Conservation (phyloP, 768 basidiomycete genomes). For the Boletus rufocinnamomeus region DNA sequence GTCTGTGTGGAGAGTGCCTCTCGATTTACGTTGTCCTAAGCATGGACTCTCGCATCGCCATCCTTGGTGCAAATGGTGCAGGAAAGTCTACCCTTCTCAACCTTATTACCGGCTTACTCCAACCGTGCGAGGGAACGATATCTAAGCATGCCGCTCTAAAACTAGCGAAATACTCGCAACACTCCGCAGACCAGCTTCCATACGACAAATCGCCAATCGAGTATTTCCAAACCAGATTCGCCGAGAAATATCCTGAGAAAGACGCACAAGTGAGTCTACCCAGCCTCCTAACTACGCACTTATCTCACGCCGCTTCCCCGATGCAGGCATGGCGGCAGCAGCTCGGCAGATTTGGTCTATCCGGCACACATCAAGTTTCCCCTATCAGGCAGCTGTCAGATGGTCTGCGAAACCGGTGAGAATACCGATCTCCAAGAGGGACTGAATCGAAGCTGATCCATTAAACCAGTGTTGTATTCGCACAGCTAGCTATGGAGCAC, state of each 20-base stretch:
- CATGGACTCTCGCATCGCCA: constrained; percentile 94
- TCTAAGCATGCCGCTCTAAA: constrained; percentile 90
- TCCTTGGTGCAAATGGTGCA: constrained; percentile 94
- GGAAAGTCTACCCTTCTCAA: constrained; percentile 93
- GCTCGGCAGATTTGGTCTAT: constrained; percentile 93
- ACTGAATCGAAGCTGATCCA: constrained; percentile 16
- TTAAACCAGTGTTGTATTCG: constrained; percentile 80
- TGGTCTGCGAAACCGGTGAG: constrained; percentile 90
- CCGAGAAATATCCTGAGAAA: constrained; percentile 89
- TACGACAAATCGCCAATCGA: constrained; percentile 91
- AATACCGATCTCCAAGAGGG: constrained; percentile 10
- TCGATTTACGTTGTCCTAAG: constrained; percentile 38
- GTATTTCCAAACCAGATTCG: constrained; percentile 85
- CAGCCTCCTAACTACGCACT: constrained; percentile 8
- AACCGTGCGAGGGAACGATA: constrained; percentile 82
- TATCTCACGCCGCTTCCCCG: constrained; percentile 13
- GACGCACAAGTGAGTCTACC: constrained; percentile 58
- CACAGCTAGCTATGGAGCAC: constrained; percentile 95
- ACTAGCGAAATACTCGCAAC: constrained; percentile 98
- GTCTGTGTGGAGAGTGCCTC: constrained; percentile 7
- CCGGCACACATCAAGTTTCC: constrained; percentile 89
- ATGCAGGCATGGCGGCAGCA: constrained; percentile 89
- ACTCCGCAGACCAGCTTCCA: constrained; percentile 97
- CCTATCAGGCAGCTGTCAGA: constrained; percentile 95
- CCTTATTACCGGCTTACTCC: constrained; percentile 81